A percentile compares a stretch with the other conserved stretches of the same genome.
Conservation (phyloP, 2,329 filamentous ascomycete species). For the Xylariales sp. region DNA sequence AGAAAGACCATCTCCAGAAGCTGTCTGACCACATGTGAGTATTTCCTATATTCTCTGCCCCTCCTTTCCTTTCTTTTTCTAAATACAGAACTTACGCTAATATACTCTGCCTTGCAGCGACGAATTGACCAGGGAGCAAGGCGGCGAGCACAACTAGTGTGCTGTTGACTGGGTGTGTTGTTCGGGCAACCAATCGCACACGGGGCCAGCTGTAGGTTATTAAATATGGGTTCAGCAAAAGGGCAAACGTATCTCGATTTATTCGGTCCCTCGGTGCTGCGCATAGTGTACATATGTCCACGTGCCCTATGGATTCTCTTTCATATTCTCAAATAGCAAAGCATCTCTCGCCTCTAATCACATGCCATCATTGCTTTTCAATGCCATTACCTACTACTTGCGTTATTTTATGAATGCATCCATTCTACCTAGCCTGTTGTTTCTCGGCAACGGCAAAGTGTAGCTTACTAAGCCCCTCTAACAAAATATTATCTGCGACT, state of each 20-base stretch:
- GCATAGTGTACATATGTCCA: conserved; percentile 47
- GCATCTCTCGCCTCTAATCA: conserved; percentile 36
- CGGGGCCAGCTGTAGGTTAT: conserved; percentile 19
- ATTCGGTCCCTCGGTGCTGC: conserved; percentile 38
- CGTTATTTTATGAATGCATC: conserved; percentile 13
- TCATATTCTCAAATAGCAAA: conserved; percentile 40
- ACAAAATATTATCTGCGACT: conserved; percentile 61
- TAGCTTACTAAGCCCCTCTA: conserved; percentile 3
- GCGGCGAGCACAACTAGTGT: conserved; percentile 71
- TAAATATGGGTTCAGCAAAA: conserved; percentile 17
- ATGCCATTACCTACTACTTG: conserved; percentile 15
- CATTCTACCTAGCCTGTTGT: conserved; percentile 21
- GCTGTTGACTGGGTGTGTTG: conserved; percentile 4
- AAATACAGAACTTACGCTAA: conserved; percentile 21
- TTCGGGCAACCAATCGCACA: conserved; percentile 1
- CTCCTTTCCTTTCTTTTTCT: background rate
- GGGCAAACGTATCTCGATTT: conserved; percentile 34
- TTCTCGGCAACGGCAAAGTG: background rate
- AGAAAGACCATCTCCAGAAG: conserved; percentile 85
- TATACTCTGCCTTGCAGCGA: conserved; percentile 65
- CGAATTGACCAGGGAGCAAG: conserved; percentile 78
- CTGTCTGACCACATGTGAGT: conserved; percentile 88
- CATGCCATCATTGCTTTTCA: conserved; percentile 32
- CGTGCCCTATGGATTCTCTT: conserved; percentile 33
- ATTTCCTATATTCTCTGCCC: background rate